Conservation (phyloP, 2,329 filamentous ascomycete species). For the Fusarium luffae region DNA sequence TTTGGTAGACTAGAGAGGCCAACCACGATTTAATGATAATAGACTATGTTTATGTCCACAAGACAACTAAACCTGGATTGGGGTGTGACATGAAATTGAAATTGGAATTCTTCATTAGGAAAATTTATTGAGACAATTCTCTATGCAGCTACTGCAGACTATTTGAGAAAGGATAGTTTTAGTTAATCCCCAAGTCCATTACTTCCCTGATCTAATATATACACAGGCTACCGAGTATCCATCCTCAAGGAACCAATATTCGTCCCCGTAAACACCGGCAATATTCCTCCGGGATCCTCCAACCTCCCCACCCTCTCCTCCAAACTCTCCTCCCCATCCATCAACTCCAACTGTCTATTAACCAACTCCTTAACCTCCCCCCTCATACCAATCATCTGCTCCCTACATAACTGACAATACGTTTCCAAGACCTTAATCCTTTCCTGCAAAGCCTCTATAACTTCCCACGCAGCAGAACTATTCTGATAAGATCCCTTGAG, state of each 20-base stretch:
- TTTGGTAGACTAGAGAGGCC: neutral
- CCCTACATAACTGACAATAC: neutral
- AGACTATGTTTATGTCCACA: neutral
- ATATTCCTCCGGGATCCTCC: neutral
- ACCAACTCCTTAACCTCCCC: conserved; percentile 6
- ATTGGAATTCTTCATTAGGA: too few relatives aligned
- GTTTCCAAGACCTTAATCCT: conserved; percentile 12
- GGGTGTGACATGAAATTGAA: too few relatives aligned
- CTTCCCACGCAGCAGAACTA: conserved; percentile 17
- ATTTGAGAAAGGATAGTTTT: neutral
- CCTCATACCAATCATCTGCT: conserved; percentile 7
- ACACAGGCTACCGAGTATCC: neutral
- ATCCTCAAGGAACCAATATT: neutral
- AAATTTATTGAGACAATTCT: too few relatives aligned
- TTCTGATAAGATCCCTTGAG: conserved; percentile 21
- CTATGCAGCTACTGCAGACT: too few relatives aligned
- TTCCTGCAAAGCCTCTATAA: conserved; percentile 11
- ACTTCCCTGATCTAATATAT: accelerated
- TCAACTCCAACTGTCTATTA: conserved; percentile 21
- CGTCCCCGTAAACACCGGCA: neutral
- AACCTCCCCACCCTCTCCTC: conserved; percentile 12
- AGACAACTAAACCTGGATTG: too few relatives aligned
- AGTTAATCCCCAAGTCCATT: neutral
- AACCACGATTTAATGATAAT: neutral
- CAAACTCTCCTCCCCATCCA: conserved; percentile 24